Evolutionary conservation across 257 asterid species (phyloP), one percentile per base, ranked within the genome.

Genomic region (Solanum etuberosum): DNA sequence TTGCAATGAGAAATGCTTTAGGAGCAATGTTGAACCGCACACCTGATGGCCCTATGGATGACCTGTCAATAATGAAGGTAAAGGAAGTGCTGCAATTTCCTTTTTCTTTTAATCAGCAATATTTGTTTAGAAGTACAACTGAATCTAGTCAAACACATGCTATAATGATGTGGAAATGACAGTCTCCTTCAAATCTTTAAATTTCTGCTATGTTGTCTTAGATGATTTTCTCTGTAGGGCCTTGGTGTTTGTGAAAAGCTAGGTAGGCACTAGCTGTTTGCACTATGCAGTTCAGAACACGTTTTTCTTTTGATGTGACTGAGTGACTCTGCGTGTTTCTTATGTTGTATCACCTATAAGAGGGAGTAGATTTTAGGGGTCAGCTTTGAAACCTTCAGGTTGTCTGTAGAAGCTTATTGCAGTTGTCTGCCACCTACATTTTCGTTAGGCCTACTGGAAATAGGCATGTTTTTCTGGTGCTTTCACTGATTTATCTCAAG

Each of bases 11-110:
- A 89, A 93, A 95, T 90, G 99, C 99, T 85, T 89, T 97, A 90
- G 99, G 98, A 90, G 92, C 93, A 84, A 93, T 97, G 97, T 87
- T 95, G 91, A 93, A 90, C 90, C 94, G 86, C 86, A 88, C 94
- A 42, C 91, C 94, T 21, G 99, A 97, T 74, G 90, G 91, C 71
- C 95, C 97, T 86, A 93, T 96, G 99, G 99, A 97, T 91, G 99
- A 96, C 92, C 92, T 97, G 74, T 90, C 99, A 76, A 93, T 97
- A 86, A 97, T 96, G 99, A 96, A 96, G 97, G 99, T 97, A 89
- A 82, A 82, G 88, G 43, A 81, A 18, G 43, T 51, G 12, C 57
- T 81, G 85, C 85, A 29, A 48, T 81, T 81, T 81, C 68, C 6
- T 48, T 23, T 80, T 81, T 43, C 83, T n/a, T 40, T 12, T 76